Evolutionary conservation across 768 basidiomycete genomes (phyloP).

Genomic region (Russula dissimulans): DNA sequence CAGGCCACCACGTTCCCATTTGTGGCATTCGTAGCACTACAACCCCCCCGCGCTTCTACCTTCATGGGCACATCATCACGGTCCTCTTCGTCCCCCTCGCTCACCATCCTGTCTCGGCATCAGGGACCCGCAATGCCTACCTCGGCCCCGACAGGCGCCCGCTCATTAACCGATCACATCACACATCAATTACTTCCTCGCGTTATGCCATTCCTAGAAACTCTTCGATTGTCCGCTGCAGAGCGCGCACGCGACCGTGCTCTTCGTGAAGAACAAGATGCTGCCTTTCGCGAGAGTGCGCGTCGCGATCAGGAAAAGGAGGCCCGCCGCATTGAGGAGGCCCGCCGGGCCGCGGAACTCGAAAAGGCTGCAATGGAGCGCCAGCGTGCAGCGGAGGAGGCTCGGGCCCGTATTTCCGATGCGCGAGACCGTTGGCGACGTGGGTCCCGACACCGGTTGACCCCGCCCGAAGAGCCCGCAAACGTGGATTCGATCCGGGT

Average conservation of each 20-base stretch:
- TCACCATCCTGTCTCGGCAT: slow-evolving; percentile 83
- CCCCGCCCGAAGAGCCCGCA: slow-evolving; percentile 28
- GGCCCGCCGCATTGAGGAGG: slow-evolving; percentile 25
- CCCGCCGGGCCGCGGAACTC: slow-evolving; percentile 18
- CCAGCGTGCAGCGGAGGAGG: slow-evolving; percentile 27
- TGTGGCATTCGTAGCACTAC: slow-evolving; percentile 83
- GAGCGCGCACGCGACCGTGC: slow-evolving; percentile 40
- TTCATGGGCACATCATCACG: slow-evolving; percentile 29
- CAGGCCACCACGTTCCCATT: slow-evolving; percentile 90
- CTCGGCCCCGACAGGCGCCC: slow-evolving; percentile 50
- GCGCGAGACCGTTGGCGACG: slow-evolving; percentile 39
- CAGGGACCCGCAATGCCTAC: slow-evolving; percentile 52
- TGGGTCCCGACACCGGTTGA: slow-evolving; percentile 46
- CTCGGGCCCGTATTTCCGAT: neutral
- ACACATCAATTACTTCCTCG: slow-evolving; percentile 70
- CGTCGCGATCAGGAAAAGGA: slow-evolving; percentile 46
- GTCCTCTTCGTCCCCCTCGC: slow-evolving; percentile 28
- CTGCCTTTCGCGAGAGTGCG: slow-evolving; percentile 60
- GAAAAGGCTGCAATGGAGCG: slow-evolving; percentile 22
- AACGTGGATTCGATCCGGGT: slow-evolving; percentile 37
- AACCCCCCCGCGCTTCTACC: slow-evolving; percentile 47
- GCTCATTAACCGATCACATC: slow-evolving; percentile 57
- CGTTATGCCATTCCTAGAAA: slow-evolving; percentile 61
- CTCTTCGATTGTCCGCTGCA: slow-evolving; percentile 46
- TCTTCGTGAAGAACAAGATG: slow-evolving; percentile 74